Evolutionary conservation across 768 basidiomycete species (phyloP).

Genomic region (Russula olivacea): DNA sequence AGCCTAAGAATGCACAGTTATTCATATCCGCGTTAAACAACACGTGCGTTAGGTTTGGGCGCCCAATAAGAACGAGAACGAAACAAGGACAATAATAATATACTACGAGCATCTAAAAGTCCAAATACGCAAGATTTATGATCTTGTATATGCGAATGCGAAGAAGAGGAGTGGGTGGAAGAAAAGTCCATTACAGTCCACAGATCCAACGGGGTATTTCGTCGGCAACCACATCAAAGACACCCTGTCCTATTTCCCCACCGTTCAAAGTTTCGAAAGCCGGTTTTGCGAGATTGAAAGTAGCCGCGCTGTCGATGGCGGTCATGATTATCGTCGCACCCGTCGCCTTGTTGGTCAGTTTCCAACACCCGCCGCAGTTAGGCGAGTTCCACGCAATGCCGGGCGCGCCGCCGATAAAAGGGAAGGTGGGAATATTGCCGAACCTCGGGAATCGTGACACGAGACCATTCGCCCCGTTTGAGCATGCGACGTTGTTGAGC

Average conservation of each 20-base stretch:
- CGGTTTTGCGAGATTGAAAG: conserved; percentile 37
- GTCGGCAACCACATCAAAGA: conserved; percentile 27
- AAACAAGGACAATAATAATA: too few relatives aligned
- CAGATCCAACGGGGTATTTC: conserved; percentile 29
- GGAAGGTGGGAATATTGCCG: conserved; percentile 49
- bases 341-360: conserved; percentile 41
- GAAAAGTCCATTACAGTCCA: conserved; percentile 8
- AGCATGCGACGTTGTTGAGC: conserved; percentile 44
- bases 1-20: too few relatives aligned
- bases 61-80: too few relatives aligned
- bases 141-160: too few relatives aligned
- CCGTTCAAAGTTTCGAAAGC: conserved; percentile 32
- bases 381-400: conserved; percentile 47
- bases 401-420: conserved; percentile 51
- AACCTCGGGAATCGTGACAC: conserved; percentile 44
- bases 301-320: conserved; percentile 44
- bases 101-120: too few relatives aligned
- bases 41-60: too few relatives aligned
- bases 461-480: conserved; percentile 49
- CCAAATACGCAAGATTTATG: too few relatives aligned
- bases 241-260: conserved; percentile 26
- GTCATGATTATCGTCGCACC: conserved; percentile 39
- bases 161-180: too few relatives aligned
- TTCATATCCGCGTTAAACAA: too few relatives aligned
- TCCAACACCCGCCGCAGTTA: conserved; percentile 57